These are phyloP conservation scores for Colletotrichum sidae DNA, from an alignment of 2,329 filamentous ascomycete genomes.

Conservation along the genomic window DNA sequence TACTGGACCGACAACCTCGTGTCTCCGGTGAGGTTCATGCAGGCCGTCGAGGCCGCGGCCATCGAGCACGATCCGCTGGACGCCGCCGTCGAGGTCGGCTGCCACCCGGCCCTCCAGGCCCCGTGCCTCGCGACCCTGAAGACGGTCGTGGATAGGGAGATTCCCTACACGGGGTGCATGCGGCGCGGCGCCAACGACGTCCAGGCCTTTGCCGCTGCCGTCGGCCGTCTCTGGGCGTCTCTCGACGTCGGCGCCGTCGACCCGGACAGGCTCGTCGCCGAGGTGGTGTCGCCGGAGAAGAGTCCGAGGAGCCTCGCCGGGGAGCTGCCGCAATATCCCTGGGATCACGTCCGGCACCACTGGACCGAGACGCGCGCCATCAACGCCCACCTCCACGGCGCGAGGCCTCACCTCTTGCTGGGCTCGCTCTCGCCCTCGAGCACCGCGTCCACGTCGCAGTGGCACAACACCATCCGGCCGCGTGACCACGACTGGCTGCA, in stretches of 20 bases:
- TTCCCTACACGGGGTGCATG: constrained; percentile 42
- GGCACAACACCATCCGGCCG: too few relatives aligned
- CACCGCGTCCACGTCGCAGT: background rate
- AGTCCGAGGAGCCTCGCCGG: constrained; percentile 22
- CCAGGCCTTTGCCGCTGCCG: constrained; percentile 35
- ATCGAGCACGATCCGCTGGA: too few relatives aligned
- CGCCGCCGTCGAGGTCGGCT: too few relatives aligned
- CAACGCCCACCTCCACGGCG: background rate
- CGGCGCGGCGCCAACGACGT: constrained; percentile 39
- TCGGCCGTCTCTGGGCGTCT: constrained; percentile 38
- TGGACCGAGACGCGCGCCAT: constrained; percentile 43
- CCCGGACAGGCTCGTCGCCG: background rate
- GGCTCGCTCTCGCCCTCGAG: background rate
- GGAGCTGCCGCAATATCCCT: constrained; percentile 52
- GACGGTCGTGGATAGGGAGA: too few relatives aligned
- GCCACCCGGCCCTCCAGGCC: too few relatives aligned
- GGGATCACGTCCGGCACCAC: constrained; percentile 50
- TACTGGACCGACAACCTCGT: constrained; percentile 28
- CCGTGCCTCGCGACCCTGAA: too few relatives aligned
- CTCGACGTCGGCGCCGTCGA: constrained; percentile 30
- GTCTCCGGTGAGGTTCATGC: constrained; percentile 12
- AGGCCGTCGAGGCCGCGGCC: background rate
- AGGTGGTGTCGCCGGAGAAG: background rate
- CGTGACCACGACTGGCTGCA: constrained; percentile 47
- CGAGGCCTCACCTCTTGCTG: constrained; percentile 48